Evolutionary conservation across 208 protist genomes (phyloP), one percentile per base, ranked within the genome.

Genomic region (Vickermania ingenoplastis): DNA sequence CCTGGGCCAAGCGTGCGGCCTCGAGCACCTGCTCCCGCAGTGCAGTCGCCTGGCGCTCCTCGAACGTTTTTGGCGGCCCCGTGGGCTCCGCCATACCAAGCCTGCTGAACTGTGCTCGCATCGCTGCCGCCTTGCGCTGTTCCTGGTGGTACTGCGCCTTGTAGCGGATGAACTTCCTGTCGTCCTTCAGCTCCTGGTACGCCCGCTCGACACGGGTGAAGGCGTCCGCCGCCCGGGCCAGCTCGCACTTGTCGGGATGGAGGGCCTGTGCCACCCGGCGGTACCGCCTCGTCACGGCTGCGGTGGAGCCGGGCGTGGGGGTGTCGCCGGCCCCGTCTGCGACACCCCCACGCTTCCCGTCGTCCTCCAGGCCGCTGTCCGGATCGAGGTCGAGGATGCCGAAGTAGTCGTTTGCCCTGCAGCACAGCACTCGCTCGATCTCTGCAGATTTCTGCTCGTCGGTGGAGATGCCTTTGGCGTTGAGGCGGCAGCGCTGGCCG

Each of bases 171-270:
- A 94, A 66, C 55, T 79, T 75, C 50, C 64, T 79, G 52, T 79
- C 75, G 25, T 92, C 83, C 24, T 59, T 69, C 29, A 95, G 69
- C 54, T 84, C 72, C 64, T 88, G 81, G 73, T 91, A 80, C n/a
- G 88, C 88, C 53, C 71, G 79, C 58, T 92, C 85, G 31, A 86
- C 79, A 1, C 82, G 60, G 3, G 76, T 79, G 62, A 95, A 95
- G 31, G 84, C 89, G 29, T 81, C 81, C 3, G 72, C 67, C 21
- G 85, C 89, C 41, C 78, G 75, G 3, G 78, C 79, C 27, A 92
- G 72, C 41, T 77, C 71, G 67, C 89, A 95, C 75, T 95, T 95
- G 67, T 95, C 89, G 2, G 89, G 89, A 57, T 95, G 89, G 24
- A 95, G 72, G 2, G 79, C 78, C 61, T 89, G 70, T n/a, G 83